These are phyloP conservation scores for Coemansia sp. DNA, from an alignment of 192 early-diverging fungal genomes.

Conservation along the genomic window DNA sequence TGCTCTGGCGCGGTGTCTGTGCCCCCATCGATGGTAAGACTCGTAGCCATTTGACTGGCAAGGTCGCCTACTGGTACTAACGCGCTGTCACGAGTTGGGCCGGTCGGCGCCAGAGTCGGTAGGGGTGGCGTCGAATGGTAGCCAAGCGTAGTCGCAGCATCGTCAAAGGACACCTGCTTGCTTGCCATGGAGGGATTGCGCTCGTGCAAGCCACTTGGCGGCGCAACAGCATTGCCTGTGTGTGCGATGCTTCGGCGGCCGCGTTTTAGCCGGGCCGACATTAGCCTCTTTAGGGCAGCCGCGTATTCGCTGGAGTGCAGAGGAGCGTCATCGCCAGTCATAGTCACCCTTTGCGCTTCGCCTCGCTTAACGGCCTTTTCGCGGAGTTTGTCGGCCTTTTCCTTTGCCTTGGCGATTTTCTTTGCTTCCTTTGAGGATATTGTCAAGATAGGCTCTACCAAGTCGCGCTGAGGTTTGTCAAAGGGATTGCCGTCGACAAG, in stretches of 20 bases:
- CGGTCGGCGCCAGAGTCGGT: background rate
- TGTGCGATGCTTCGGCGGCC: background rate
- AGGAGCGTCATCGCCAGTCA: background rate
- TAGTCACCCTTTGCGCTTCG: slow-evolving; percentile 4
- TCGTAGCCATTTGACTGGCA: background rate
- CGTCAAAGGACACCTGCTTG: slow-evolving; percentile 12
- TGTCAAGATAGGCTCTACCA: slow-evolving; percentile 42
- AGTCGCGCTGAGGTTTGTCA: slow-evolving; percentile 21
- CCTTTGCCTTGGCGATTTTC: slow-evolving; percentile 20
- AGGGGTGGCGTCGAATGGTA: background rate
- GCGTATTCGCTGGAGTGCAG: slow-evolving; percentile 33
- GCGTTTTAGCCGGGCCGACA: slow-evolving; percentile 26
- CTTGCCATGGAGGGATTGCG: slow-evolving; percentile 5
- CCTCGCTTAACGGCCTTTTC: slow-evolving; percentile 15
- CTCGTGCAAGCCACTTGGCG: background rate
- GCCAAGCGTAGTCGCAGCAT: background rate
- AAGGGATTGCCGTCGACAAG: slow-evolving; percentile 52
- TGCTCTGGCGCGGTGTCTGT: background rate
- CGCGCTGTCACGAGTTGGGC: slow-evolving; percentile 11
- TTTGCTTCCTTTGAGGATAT: slow-evolving; percentile 19
- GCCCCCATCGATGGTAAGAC: background rate
- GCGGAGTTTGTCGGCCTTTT: slow-evolving; percentile 17
- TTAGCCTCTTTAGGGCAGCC: slow-evolving; percentile 29
- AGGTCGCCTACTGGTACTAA: slow-evolving; percentile 2
- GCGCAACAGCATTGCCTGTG: background rate